phyloP scores from a whole-genome alignment of 2,329 filamentous ascomycete species.

The Aureobasidium pullulans region DNA sequence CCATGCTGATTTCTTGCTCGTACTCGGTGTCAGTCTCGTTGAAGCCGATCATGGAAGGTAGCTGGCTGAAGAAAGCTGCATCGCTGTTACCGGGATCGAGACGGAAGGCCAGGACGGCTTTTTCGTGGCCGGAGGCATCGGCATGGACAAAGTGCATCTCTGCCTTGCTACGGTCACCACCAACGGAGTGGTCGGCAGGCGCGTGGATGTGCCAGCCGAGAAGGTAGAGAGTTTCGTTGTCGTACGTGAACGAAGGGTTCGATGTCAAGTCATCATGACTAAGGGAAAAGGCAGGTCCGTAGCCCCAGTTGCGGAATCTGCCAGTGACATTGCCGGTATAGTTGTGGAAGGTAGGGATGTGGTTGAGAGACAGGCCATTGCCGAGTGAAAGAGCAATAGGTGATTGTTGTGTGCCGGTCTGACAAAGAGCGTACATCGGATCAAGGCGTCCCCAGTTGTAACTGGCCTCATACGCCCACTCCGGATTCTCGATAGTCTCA shows the following conservation, averaged over 20 bases:
- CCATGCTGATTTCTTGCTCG: slow-evolving; percentile 19
- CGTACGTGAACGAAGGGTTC: slow-evolving; percentile 38
- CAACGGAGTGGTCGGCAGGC: slow-evolving; percentile 43
- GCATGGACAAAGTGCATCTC: slow-evolving; percentile 46
- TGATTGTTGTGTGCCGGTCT: slow-evolving; percentile 44
- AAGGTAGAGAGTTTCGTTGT: slow-evolving; percentile 42
- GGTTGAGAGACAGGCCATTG: slow-evolving; percentile 20
- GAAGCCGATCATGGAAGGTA: slow-evolving; percentile 35
- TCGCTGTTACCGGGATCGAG: slow-evolving; percentile 37
- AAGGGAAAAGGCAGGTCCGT: slow-evolving; percentile 40
- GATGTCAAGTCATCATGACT: slow-evolving; percentile 30
- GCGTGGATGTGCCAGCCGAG: slow-evolving; percentile 46
- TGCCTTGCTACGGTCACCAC: slow-evolving; percentile 36
- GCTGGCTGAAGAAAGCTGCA: slow-evolving; percentile 36
- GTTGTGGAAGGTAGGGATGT: slow-evolving; percentile 26
- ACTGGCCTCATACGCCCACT: slow-evolving; percentile 30
- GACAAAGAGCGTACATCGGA: slow-evolving; percentile 38
- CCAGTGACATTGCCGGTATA: slow-evolving; percentile 17
- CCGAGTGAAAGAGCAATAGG: slow-evolving; percentile 39
- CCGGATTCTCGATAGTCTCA: slow-evolving; percentile 9
- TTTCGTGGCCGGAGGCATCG: slow-evolving; percentile 34
- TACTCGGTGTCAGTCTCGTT: slow-evolving; percentile 24
- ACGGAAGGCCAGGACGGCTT: slow-evolving; percentile 41
- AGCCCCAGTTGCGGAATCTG: slow-evolving; percentile 41
- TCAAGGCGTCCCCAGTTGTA: slow-evolving; percentile 33